phyloP scores from a whole-genome alignment of 2,329 filamentous ascomycete species.

The Pleurostoma richardsiae region DNA sequence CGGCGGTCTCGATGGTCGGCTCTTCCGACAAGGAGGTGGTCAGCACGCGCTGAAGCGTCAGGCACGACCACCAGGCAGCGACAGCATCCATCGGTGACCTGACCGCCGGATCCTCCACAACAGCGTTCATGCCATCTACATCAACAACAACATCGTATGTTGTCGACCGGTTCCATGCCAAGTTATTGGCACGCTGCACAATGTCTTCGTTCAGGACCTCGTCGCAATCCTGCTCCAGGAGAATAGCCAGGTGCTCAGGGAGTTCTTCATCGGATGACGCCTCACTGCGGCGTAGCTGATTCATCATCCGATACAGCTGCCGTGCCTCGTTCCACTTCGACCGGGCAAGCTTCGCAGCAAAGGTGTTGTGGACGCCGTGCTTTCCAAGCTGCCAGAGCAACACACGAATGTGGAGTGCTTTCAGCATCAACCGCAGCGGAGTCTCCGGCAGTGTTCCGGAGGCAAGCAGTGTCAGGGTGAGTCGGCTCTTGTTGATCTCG shows the following conservation, averaged over 20 bases:
- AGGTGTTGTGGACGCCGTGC: conserved; percentile 59
- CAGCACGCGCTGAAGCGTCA: conserved; percentile 65
- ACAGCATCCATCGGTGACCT: conserved; percentile 84
- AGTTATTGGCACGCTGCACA: conserved; percentile 80
- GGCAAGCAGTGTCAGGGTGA: conserved; percentile 81
- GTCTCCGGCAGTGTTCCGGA: conserved; percentile 83
- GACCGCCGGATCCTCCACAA: conserved; percentile 81
- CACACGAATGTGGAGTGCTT: conserved; percentile 86
- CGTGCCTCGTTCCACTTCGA: conserved; percentile 79
- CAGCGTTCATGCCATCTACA: conserved; percentile 72
- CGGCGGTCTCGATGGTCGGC: conserved; percentile 31
- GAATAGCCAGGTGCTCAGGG: conserved; percentile 68
- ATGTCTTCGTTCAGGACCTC: conserved; percentile 74
- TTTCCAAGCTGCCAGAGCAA: conserved; percentile 75
- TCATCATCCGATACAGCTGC: conserved; percentile 48
- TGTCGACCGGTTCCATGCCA: conserved; percentile 81
- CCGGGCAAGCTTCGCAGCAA: conserved; percentile 69
- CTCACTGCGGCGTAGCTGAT: conserved; percentile 35
- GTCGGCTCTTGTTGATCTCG: conserved; percentile 81
- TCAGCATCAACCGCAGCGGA: conserved; percentile 80
- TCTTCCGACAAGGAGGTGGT: conserved; percentile 55
- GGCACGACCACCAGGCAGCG: conserved; percentile 84
- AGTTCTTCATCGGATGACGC: conserved; percentile 54
- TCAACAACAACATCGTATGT: conserved; percentile 57
- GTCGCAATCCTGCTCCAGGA: conserved; percentile 77